Percentiles rank a stretch among this genome's conserved stretches.
Evolutionary conservation across 2,329 filamentous ascomycete species (phyloP).

Genomic region (Cercospora janseana): DNA sequence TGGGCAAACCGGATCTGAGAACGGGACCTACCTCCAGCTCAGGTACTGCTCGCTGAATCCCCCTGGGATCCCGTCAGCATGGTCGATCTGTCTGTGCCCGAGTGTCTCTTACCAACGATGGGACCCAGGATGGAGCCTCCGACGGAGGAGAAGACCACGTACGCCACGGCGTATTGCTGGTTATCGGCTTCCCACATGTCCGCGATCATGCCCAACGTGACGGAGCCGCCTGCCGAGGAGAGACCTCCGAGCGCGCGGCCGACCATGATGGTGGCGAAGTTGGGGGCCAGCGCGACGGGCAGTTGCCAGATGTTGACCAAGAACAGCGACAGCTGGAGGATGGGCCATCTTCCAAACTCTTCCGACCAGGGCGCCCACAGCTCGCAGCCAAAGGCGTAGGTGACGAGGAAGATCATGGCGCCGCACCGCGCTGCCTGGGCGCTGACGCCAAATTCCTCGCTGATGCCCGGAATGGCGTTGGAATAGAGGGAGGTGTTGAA

Average conservation of each 20-base stretch:
- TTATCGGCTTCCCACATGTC: conserved; percentile 62
- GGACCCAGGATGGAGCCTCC: conserved; percentile 41
- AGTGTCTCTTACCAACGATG: conserved; percentile 39
- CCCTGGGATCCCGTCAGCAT: too few species aligned
- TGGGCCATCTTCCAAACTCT: conserved; percentile 52
- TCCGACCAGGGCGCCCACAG: conserved; percentile 57
- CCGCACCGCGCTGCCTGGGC: conserved; percentile 49
- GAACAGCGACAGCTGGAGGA: conserved; percentile 52
- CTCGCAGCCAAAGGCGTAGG: conserved; percentile 52
- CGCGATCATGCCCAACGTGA: conserved; percentile 65
- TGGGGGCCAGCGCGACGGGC: conserved; percentile 48
- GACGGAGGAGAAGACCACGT: conserved; percentile 51
- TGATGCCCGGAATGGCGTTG: conserved; percentile 51
- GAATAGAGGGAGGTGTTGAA: conserved; percentile 58
- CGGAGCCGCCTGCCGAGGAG: conserved; percentile 63
- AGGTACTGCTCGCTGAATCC: conserved; percentile 44
- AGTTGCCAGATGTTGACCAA: conserved; percentile 58
- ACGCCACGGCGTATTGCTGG: conserved; percentile 62
- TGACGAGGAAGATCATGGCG: conserved; percentile 52
- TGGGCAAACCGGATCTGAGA: too few species aligned
- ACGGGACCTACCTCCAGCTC: conserved; percentile 65
- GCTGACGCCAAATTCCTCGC: conserved; percentile 48
- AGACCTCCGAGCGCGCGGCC: conserved; percentile 55
- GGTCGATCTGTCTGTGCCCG: too few species aligned
- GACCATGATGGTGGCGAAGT: conserved; percentile 48